Evolutionary conservation across 352 stramenopile species (phyloP), one percentile per base, ranked within the genome.

Genomic region (Phytopythium ostracodes): DNA sequence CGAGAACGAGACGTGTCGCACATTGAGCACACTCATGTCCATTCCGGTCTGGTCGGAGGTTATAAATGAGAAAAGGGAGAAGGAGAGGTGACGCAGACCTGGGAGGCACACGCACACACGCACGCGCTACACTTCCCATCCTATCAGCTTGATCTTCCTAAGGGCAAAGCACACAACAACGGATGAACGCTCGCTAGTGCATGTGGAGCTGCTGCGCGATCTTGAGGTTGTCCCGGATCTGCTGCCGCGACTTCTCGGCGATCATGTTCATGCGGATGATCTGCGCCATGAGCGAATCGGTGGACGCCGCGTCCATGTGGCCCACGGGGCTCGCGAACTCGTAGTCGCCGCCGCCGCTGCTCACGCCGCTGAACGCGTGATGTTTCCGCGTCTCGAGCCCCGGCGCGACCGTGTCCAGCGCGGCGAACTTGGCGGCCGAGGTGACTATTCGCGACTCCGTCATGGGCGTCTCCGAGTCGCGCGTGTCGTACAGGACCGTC

Each of bases 181-280:
- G 31, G 6, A 15, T 33, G 29, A 33, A 27, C 24, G 20, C 20
- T 10, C n/a, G 43, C 35, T 68, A 38, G 4, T 35, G 36, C 54
- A 56, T 64, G 40, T 72, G 65, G 51, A 81, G 67, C 49, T 79
- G 73, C 56, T 77, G 71, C 27, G 76, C 77, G 38, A 85, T 56
- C 64, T 83, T 83, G 60, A 87, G 64, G 57, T 85, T 87, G 49
- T 84, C 72, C 54, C 81, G 66, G 49, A 88, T 75, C 66, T 86
- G 76, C 66, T 85, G 72, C 25, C 75, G 71, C 50, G 77, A 83
- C 33, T 88, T 74, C 65, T 90, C 81, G 38, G 81, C 81, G 47
- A 84, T 86, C 64, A 90, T 75, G 66, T 88, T 90, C 78, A 90
- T 88, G 63, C 84, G 73, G 65, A 88, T 79, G 67, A 90, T 88